Base-by-base conservation (phyloP, 176 grass and related monocot genomes). In the Guadua angustifolia region DNA sequence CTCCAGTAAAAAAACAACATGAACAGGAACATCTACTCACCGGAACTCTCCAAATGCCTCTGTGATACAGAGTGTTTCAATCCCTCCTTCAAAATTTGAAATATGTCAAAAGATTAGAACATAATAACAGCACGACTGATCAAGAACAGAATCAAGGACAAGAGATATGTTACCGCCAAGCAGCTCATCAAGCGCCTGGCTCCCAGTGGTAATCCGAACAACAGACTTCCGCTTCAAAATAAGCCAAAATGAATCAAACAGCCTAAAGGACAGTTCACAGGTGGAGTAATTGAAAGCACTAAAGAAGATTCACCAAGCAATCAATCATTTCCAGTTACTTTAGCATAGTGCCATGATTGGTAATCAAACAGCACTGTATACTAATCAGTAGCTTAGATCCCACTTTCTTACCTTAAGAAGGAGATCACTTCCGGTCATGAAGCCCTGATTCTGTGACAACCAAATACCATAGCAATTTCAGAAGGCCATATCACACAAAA, bases 31-130 rank as follows among this genome's bases (percentile, higher is more conserved):
- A 81, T 83, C 35, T 73, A 59, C 82, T 2, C 7, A 93, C 95
- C 92, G 83, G 55, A 97, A 97, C 88, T 97, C 95, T n/a, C 95
- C 95, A 67, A 88, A 97, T 73, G 92, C 92, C 79, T 97, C 92
- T 43, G 95, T 97, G 80, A 97, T 94, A 15, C 90, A 85, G 47
- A 94, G 92, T n/a, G 92, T 97, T 85, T 97, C 95, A 69, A 97
- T 94, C 82, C 95, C 92, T 79, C 92, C 92, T 97, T 88, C 66
- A 79, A 43, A 78, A 88, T 45, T 75, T 73, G 75, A 2, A 86
- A 88, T 79, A 71, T 78, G 2, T 32, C 18, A 24, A 77, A 6
- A 29, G 21, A 8, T 84, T 57, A 87, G 75, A 74, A 59, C 21
- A 80, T 56, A n/a, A 61, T 56, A 69, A 58, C 71, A 32, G 44